Evolutionary conservation across 2,329 filamentous ascomycete species (phyloP).

Genomic region (Monosporascus sp.): DNA sequence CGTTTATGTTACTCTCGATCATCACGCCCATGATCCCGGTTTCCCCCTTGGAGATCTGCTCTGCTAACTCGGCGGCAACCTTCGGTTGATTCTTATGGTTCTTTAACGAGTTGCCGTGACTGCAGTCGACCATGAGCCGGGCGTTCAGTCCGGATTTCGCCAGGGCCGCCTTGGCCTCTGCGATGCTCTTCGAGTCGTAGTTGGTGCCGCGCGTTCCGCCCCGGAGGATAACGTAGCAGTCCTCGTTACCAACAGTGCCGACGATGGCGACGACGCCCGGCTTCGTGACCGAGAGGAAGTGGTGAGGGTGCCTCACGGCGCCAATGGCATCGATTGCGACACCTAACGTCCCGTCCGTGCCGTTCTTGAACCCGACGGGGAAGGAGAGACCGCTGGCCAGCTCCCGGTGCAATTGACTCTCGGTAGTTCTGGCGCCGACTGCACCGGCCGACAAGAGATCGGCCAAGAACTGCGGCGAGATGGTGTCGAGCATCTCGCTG

Average conservation of each 20-base stretch:
- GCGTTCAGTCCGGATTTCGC: slow-evolving; percentile 67
- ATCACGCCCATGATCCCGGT: slow-evolving; percentile 91
- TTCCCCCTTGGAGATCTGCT: slow-evolving; percentile 83
- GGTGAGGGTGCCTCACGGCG: slow-evolving; percentile 84
- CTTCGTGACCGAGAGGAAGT: slow-evolving; percentile 97
- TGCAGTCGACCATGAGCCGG: slow-evolving; percentile 95
- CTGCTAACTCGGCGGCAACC: slow-evolving; percentile 75
- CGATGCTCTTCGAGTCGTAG: slow-evolving; percentile 81
- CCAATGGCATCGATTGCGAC: slow-evolving; percentile 96
- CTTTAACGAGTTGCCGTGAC: slow-evolving; percentile 93
- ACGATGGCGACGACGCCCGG: slow-evolving; percentile 93
- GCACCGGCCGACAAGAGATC: slow-evolving; percentile 89
- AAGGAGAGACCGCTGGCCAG: slow-evolving; percentile 90
- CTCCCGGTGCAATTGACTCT: slow-evolving; percentile 93
- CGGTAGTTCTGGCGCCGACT: slow-evolving; percentile 92
- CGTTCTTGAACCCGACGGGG: slow-evolving; percentile 99
- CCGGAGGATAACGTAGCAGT: slow-evolving; percentile 93
- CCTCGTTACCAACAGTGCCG: slow-evolving; percentile 88
- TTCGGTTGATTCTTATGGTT: slow-evolving; percentile 96
- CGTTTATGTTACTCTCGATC: slow-evolving; percentile 97
- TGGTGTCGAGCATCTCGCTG: slow-evolving; percentile 96
- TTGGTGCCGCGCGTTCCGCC: slow-evolving; percentile 93
- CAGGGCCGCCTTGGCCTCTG: slow-evolving; percentile 75
- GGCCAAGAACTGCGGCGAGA: slow-evolving; percentile 93
- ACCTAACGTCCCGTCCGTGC: slow-evolving; percentile 83